phyloP scores from a whole-genome alignment of 441 rosid species.

The Arabidopsis hybrid region DNA sequence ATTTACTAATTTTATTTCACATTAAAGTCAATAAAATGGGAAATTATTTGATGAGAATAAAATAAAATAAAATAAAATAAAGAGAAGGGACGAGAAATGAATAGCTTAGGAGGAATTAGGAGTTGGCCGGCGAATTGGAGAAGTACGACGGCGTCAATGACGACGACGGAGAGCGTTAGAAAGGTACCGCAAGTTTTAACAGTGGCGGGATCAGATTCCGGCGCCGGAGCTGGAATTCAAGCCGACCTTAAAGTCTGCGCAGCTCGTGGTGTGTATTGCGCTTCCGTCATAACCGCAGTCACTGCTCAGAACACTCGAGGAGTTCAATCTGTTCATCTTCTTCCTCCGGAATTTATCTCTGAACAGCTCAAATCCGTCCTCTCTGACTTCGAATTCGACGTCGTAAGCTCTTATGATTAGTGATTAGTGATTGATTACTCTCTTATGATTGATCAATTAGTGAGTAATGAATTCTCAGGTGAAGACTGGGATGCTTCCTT shows the following conservation, averaged over 20 bases:
- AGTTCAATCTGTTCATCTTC: constrained; percentile 54
- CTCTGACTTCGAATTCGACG: constrained; percentile 47
- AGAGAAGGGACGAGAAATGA: constrained; percentile 26
- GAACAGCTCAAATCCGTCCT: constrained; percentile 48
- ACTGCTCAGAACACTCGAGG: constrained; percentile 96
- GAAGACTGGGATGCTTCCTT: constrained; percentile 96
- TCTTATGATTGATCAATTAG: constrained; percentile 18
- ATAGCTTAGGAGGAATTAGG: constrained; percentile 39
- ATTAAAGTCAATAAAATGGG: not conserved
- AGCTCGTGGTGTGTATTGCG: constrained; percentile 88
- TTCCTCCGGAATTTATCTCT: constrained; percentile 40
- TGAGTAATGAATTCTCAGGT: constrained; percentile 53
- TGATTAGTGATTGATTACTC: not conserved
- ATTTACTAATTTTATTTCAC: not conserved
- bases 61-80: constrained; percentile 13
- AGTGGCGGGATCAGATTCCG: constrained; percentile 96
- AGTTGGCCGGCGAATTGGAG: constrained; percentile 45
- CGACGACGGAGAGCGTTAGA: constrained; percentile 27
- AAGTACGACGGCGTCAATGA: constrained; percentile 34
- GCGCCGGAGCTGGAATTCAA: constrained; percentile 94
- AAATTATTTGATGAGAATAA: not conserved
- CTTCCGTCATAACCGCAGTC: constrained; percentile 86
- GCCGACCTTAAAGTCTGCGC: constrained; percentile 96
- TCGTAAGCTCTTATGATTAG: constrained; percentile 39
- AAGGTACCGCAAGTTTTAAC: constrained; percentile 68